Conservation (phyloP, 164 flowering plant species). For the Chloranthus sessilifolius region DNA sequence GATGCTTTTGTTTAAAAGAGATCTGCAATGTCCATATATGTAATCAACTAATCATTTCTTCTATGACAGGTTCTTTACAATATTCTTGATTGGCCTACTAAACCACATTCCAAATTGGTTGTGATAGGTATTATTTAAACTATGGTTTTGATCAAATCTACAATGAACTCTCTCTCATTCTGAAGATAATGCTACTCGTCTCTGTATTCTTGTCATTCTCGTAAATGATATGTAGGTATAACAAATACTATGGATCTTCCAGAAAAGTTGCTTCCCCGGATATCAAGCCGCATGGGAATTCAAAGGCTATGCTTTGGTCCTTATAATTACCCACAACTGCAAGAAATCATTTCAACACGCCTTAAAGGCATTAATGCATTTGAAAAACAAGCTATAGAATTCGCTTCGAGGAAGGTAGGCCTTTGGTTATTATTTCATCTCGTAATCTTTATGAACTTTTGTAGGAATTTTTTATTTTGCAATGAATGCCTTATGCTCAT, state of each 20-base stretch:
- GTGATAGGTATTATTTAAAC: slow-evolving; percentile 62
- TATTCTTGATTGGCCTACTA: slow-evolving; percentile 98
- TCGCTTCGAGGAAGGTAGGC: slow-evolving; percentile 88
- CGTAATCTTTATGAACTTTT: too few relatives aligned
- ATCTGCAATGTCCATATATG: too few relatives aligned
- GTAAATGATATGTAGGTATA: slow-evolving; percentile 50
- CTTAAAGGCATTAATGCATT: slow-evolving; percentile 83
- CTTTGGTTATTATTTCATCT: slow-evolving; percentile 1
- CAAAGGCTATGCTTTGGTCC: slow-evolving; percentile 94
- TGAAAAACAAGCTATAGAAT: slow-evolving; percentile 90
- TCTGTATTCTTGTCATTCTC: too few relatives aligned
- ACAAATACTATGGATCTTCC: slow-evolving; percentile 99
- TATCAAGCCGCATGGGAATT: slow-evolving; percentile 95
- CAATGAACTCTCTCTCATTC: too few relatives aligned
- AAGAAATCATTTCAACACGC: slow-evolving; percentile 86
- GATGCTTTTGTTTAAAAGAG: neutral
- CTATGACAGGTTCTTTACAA: slow-evolving; percentile 77
- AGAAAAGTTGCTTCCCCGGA: slow-evolving; percentile 96
- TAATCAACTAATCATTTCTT: neutral
- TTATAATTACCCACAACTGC: slow-evolving; percentile 78
- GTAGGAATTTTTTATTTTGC: too few relatives aligned
- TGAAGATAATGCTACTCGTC: too few relatives aligned
- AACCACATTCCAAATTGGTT: slow-evolving; percentile 75
- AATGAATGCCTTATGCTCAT: too few relatives aligned
- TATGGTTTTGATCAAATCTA: too few relatives aligned